phyloP scores from a whole-genome alignment of 805 yeast genomes.

The Yamadazyma sp. region DNA sequence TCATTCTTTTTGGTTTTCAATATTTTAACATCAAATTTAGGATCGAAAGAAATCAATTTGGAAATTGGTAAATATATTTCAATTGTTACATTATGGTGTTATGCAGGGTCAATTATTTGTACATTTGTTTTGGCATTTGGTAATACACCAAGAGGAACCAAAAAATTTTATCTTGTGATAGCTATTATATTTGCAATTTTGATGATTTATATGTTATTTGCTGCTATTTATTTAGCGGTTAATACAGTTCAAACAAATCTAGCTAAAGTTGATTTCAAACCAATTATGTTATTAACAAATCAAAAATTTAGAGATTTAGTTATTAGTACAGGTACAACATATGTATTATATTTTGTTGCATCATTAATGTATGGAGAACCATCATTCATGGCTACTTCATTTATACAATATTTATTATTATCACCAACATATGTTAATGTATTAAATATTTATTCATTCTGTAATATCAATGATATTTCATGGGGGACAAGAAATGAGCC shows the following conservation, averaged over 20 bases:
- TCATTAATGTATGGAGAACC: constrained; percentile 86
- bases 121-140: constrained; percentile 91
- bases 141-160: constrained; percentile 90
- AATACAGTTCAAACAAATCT: constrained; percentile 61
- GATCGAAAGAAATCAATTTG: constrained; percentile 56
- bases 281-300: constrained; percentile 54
- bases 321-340: constrained; percentile 83
- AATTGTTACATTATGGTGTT: constrained; percentile 80
- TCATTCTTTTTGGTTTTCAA: constrained; percentile 88
- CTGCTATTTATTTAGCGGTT: constrained; percentile 78
- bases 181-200: constrained; percentile 79
- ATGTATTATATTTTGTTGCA: constrained; percentile 72
- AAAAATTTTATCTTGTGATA: constrained; percentile 68
- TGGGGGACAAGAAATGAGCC: constrained; percentile 96
- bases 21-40: constrained; percentile 78
- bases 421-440: constrained; percentile 91
- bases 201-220: constrained; percentile 87
- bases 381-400: constrained; percentile 87
- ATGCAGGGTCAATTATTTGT: constrained; percentile 73
- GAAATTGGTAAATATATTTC: constrained; percentile 75
- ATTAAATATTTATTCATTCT: constrained; percentile 89
- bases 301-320: constrained; percentile 80
- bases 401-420: constrained; percentile 75
- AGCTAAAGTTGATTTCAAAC: constrained; percentile 40
- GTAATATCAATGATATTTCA: constrained; percentile 92